A percentile compares a stretch with the other conserved stretches of the same genome.
Conservation (phyloP, 208 protist species). For the Leishmania martiniquensis region DNA sequence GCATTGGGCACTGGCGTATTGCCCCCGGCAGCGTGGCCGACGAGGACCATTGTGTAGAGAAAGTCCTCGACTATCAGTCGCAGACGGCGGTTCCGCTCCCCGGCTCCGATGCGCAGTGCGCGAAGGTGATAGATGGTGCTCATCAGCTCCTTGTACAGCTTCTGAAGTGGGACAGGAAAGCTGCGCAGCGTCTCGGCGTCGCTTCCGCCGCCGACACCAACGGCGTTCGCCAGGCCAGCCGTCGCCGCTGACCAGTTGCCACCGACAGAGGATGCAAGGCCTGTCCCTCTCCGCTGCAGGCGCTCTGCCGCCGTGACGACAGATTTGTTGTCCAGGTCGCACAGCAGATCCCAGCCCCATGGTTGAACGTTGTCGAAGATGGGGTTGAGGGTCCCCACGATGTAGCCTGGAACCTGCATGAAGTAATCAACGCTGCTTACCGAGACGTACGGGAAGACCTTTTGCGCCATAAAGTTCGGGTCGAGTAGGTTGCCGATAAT, state of each 20-base stretch:
- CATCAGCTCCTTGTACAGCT: constrained; percentile 47
- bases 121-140: constrained; percentile 43
- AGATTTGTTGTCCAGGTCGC: constrained; percentile 62
- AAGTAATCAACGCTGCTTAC: constrained; percentile 70
- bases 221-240: constrained; percentile 45
- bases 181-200: constrained; percentile 27
- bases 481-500: constrained; percentile 69
- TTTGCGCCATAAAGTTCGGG: constrained; percentile 57
- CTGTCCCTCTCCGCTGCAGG: constrained; percentile 19
- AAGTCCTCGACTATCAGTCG: constrained; percentile 63
- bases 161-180: constrained; percentile 25
- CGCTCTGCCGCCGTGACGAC: constrained; percentile 48
- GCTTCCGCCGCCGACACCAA: constrained; percentile 19
- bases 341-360: constrained; percentile 76
- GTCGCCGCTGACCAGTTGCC: constrained; percentile 42
- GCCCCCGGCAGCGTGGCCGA: constrained; percentile 27
- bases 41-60: constrained; percentile 43
- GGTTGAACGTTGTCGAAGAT: constrained; percentile 69
- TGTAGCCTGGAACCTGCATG: constrained; percentile 66
- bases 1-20: constrained; percentile 23
- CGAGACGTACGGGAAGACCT: constrained; percentile 83
- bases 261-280: constrained; percentile 11
- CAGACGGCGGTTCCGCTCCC: constrained; percentile 48
- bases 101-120: constrained; percentile 41
- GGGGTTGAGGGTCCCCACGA: constrained; percentile 82